These are phyloP conservation scores for Blumeriella jaapii DNA, from an alignment of 2,329 filamentous ascomycete species.

Conservation along the genomic window DNA sequence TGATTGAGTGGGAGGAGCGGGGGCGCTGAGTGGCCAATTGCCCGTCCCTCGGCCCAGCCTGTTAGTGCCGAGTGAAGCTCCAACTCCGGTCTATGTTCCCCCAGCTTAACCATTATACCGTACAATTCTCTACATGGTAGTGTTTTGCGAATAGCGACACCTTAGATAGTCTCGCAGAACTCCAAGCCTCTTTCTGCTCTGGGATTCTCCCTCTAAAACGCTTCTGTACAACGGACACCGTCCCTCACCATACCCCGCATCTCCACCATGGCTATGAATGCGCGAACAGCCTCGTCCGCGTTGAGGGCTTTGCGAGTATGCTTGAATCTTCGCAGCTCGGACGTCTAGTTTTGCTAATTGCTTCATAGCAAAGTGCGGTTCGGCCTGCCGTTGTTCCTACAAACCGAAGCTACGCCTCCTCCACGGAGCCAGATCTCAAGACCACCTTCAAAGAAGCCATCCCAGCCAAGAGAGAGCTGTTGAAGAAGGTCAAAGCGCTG, in stretches of 20 bases:
- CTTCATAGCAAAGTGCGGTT: constrained; percentile 23
- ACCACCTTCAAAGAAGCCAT: constrained; percentile 72
- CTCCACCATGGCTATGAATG: constrained; percentile 49
- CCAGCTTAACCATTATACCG: no score
- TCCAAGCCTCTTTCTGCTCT: neutral
- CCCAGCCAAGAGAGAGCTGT: constrained; percentile 81
- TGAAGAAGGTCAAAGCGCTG: constrained; percentile 87
- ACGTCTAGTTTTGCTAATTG: constrained; percentile 5
- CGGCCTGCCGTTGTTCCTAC: constrained; percentile 25
- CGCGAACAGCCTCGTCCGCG: constrained; percentile 50
- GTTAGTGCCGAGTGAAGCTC: constrained; percentile 6
- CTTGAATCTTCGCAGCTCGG: constrained; percentile 12
- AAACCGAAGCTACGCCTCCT: constrained; percentile 55
- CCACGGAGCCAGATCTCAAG: constrained; percentile 82
- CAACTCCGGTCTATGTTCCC: no score
- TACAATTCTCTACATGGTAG: neutral
- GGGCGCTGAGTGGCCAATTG: neutral
- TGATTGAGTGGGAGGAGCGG: no score
- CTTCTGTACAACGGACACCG: constrained; percentile 1
- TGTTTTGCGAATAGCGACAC: neutral
- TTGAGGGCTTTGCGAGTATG: constrained; percentile 51
- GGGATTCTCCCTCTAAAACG: neutral
- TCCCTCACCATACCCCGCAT: constrained; percentile 20
- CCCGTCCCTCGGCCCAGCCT: constrained; percentile 8
- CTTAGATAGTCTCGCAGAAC: neutral